Evolutionary conservation across 768 basidiomycete species (phyloP), one percentile per base, ranked within the genome.

Genomic region (Rhodotorula paludigena): DNA sequence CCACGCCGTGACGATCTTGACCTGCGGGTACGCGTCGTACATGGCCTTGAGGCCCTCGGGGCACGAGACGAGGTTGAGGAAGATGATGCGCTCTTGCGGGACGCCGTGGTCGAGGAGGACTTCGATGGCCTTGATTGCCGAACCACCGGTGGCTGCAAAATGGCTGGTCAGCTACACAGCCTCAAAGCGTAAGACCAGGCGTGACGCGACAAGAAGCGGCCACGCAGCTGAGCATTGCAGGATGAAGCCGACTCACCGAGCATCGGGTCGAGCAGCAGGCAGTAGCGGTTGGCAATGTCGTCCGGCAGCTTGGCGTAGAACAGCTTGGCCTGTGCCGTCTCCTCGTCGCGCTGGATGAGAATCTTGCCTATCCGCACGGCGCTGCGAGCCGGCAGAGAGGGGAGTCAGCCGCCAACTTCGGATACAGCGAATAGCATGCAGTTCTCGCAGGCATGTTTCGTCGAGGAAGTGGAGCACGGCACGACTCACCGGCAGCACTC

Each of bases 341-440:
- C 92, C 78, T 98, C 96, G 75, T 99, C 93, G 89, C 94, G 80
- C 80, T 99, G 94, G 69, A 99, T 99, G 55, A 99, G 82, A 75
- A 99, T 98, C 82, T 99, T 99, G 55, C 94, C 94, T 66, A 99
- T 94, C 69, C 94, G 84, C 16, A 81, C 81, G 68, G 74, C 68
- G 21, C 69, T 74, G 61, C 21, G 12, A 3, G 33, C 28, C 12
- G 23, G 4, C 10, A 32, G 4, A 41, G 35, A 21, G 12, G 1
- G 28, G 6, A 9, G n/a, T 57, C 14, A 57, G 39, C 38, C 41
- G 15, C 55, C 28, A 28, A 15, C 11, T 41, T 20, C 11, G 41
- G 41, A 41, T 20, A 20, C 41, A 41, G 41, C 20, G 12, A 42
- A 20, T 42, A 42, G 41, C 41, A 11, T 11, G 12, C 30, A 10